A percentile compares a stretch with the other conserved stretches of the same genome.
These are phyloP conservation scores for Ascochyta rabiei DNA, from an alignment of 2,329 filamentous ascomycete genomes.

Conservation along the genomic window DNA sequence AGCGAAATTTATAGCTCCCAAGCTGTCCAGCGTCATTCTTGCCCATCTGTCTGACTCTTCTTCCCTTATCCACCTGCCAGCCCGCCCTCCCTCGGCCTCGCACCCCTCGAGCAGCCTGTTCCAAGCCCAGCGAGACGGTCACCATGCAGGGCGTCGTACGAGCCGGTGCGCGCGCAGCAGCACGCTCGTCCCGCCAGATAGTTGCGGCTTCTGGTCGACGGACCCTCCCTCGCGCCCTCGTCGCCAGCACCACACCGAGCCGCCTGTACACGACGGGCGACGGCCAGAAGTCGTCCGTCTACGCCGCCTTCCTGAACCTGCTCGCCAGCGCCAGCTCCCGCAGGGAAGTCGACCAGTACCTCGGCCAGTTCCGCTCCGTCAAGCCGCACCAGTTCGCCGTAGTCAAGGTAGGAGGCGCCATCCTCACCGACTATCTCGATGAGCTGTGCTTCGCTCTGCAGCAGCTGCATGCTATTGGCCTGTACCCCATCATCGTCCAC, in stretches of 20 bases:
- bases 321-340: slow-evolving; percentile 96
- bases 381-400: slow-evolving; percentile 97
- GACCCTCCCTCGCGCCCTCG: slow-evolving; percentile 42
- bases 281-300: slow-evolving; percentile 44
- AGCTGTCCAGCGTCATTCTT: slow-evolving; percentile 28
- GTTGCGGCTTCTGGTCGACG: slow-evolving; percentile 34
- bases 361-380: slow-evolving; percentile 95
- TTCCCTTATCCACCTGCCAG: slow-evolving; percentile 25
- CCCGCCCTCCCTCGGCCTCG: slow-evolving; percentile 27
- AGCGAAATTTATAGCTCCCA: slow-evolving; percentile 40
- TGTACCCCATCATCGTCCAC: slow-evolving; percentile 95
- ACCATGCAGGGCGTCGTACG: slow-evolving; percentile 49
- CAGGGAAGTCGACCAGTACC: slow-evolving; percentile 95
- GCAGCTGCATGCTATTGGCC: slow-evolving; percentile 91
- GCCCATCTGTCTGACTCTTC: slow-evolving; percentile 20
- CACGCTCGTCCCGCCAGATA: slow-evolving; percentile 44
- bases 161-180: slow-evolving; percentile 45
- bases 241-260: slow-evolving; percentile 33
- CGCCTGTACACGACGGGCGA: slow-evolving; percentile 44
- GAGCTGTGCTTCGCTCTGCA: slow-evolving; percentile 87
- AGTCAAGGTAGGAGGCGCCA: slow-evolving; percentile 96
- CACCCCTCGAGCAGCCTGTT: slow-evolving; percentile 23
- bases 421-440: slow-evolving; percentile 91
- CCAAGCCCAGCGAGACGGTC: slow-evolving; percentile 35
- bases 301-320: slow-evolving; percentile 82